Conservation (phyloP, 345 rosid species). For the Salix purpurea region DNA sequence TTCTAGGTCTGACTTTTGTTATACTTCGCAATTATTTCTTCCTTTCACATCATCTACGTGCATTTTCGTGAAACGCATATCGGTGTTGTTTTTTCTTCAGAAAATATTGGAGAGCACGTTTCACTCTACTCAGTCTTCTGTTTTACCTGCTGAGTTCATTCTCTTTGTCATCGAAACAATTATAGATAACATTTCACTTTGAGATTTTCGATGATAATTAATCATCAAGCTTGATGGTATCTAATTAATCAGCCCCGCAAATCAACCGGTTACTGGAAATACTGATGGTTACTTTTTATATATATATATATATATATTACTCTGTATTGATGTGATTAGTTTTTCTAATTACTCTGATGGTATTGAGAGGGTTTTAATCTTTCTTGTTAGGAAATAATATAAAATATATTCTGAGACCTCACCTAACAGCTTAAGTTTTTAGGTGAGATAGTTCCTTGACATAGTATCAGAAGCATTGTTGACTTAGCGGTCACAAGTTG, state of each 20-base stretch:
- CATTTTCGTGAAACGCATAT: background rate
- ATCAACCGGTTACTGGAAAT: background rate
- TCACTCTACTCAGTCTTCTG: background rate
- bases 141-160: background rate
- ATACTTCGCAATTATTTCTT: background rate
- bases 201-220: background rate
- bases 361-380: no score
- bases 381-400: no score
- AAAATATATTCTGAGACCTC: no score
- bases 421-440: no score
- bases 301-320: no score
- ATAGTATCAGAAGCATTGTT: no score
- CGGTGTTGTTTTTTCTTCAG: background rate
- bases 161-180: background rate
- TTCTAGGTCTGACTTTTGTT: background rate
- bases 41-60: background rate
- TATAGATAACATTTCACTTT: background rate
- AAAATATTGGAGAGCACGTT: background rate
- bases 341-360: background rate
- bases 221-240: background rate
- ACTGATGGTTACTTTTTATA: background rate
- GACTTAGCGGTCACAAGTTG: no score
- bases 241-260: background rate
- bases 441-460: no score
- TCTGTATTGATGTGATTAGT: background rate